Base-by-base conservation (phyloP, 2,329 filamentous ascomycete genomes). In the Arthrobotrys pseudoclavata region DNA sequence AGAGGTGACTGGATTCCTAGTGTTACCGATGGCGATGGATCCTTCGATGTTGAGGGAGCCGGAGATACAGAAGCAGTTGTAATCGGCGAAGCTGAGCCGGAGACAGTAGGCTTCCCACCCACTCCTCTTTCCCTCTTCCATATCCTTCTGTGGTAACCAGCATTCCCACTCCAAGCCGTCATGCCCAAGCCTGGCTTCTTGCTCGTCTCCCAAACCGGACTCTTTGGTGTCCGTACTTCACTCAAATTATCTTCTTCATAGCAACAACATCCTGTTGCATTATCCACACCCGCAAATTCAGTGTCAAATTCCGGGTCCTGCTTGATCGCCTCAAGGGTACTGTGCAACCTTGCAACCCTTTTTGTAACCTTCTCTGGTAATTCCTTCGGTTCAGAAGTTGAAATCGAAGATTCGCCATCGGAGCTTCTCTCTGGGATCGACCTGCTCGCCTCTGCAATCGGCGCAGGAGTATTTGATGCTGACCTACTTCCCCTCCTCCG, bases 41-140 rank as follows among this genome's bases (percentile, higher is more conserved):
- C 66, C 31, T 37, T 42, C 13, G 64, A 57, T 20, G 57, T 69
- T 3, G 64, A 57, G 10, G 48, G 24, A 15, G n/a, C 57, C 4
- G 64, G 52, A n/a, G 55, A 60, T 24, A n/a, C 20, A 10, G 57
- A 15, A 48, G 60, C 53, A 22, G 48, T 20, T 4, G 12, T 7
- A 45, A 34, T 40, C 4, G 66, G 45, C 13, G 61, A 71, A 9
- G 34, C 18, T 15, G 45, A 45, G 7, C 48, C 12, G 0, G 31
- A 52, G n/a, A 22, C 15, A 22, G 20, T 42, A 6, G 40, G 20
- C 48, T 63, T 70, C 9, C 74, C 74, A 26, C 74, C 74, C 1
- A 77, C 74, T 6, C 74, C 74, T n/a, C 74, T 63, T n/a, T 70
- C 74, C 13, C 74, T 52, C 37, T 77, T 77, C 74, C 74, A 77